These are phyloP conservation scores for Dissophora ornata DNA, from an alignment of 192 early-diverging fungal species.

Conservation along the genomic window DNA sequence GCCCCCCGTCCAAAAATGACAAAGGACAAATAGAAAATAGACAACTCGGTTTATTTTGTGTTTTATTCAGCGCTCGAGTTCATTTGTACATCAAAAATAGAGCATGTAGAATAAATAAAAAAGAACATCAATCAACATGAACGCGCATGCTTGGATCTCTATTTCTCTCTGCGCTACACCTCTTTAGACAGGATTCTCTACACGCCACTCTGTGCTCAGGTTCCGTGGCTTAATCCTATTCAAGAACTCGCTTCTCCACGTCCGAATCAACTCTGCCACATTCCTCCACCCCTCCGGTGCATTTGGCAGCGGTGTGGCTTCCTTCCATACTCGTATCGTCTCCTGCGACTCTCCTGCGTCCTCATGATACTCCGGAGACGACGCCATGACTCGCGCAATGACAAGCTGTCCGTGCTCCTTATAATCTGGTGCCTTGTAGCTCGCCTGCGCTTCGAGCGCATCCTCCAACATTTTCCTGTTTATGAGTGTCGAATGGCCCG, in stretches of 20 bases:
- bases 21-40: no score
- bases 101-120: no score
- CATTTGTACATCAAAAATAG: no score
- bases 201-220: slow-evolving; percentile 34
- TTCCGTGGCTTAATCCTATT: slow-evolving; percentile 16
- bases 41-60: no score
- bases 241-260: slow-evolving; percentile 38
- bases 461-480: slow-evolving; percentile 14
- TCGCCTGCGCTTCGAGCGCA: slow-evolving; percentile 33
- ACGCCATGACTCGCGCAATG: slow-evolving; percentile 33
- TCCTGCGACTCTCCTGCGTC: slow-evolving; percentile 22
- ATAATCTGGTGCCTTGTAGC: slow-evolving; percentile 22
- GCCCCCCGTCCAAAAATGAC: no score
- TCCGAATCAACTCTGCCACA: slow-evolving; percentile 33
- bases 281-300: slow-evolving; percentile 27
- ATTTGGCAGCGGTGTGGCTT: slow-evolving; percentile 13
- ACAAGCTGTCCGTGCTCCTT: slow-evolving; percentile 46
- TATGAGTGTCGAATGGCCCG: slow-evolving; percentile 5
- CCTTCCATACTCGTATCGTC: slow-evolving; percentile 21
- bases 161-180: no score
- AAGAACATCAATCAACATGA: no score
- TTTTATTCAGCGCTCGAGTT: no score
- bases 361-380: slow-evolving; percentile 21
- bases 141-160: no score
- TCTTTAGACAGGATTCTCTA: slow-evolving; percentile 35